Evolutionary conservation across 306 rosid species (phyloP).

Genomic region (Biancaea sappan): DNA sequence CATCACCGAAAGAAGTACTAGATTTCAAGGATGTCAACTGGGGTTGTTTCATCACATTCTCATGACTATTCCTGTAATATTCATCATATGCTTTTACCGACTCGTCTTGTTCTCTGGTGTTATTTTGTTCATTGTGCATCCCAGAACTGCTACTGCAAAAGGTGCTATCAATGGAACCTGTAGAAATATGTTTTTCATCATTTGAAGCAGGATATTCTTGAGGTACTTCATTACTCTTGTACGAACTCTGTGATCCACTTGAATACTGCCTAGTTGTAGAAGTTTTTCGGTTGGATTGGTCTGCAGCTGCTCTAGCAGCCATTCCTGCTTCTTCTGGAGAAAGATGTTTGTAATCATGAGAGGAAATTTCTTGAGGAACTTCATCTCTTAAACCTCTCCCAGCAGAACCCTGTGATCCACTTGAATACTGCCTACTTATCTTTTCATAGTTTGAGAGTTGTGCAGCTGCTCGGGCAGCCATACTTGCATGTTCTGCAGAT

Average conservation of each 20-base stretch:
- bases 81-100: constrained; percentile 37
- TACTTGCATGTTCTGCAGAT: constrained; percentile 83
- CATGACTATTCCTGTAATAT: constrained; percentile 34
- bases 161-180: constrained; percentile 37
- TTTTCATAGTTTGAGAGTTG: too few relatives aligned
- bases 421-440: too few relatives aligned
- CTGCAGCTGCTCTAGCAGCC: not conserved
- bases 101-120: constrained; percentile 41
- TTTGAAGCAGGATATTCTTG: constrained; percentile 37
- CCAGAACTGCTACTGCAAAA: constrained; percentile 39
- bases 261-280: constrained; percentile 53
- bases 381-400: constrained; percentile 38
- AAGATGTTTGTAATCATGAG: constrained; percentile 22
- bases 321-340: not conserved
- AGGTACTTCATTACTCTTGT: constrained; percentile 43
- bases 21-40: constrained; percentile 46
- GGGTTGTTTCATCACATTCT: constrained; percentile 37
- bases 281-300: too few relatives aligned
- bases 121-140: constrained; percentile 36
- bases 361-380: constrained; percentile 38
- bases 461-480: not conserved
- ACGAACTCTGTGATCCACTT: constrained; percentile 46
- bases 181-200: constrained; percentile 39
- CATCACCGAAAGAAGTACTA: constrained; percentile 34
- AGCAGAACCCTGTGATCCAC: constrained; percentile 46